phyloP scores from a whole-genome alignment of 768 basidiomycete species.

The Clitopilus passeckerianus region DNA sequence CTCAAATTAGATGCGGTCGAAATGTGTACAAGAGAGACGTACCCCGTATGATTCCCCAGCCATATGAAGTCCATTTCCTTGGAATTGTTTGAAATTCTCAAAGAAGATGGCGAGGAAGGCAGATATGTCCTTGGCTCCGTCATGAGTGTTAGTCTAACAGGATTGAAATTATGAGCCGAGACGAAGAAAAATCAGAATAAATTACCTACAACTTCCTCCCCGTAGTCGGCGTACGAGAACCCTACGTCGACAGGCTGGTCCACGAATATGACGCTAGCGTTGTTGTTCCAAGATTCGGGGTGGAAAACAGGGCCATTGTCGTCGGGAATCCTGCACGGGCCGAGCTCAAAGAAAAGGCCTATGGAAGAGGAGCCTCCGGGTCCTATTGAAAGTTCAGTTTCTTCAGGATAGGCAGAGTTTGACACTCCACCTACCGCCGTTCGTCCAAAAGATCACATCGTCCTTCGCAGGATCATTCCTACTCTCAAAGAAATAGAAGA shows the following conservation, averaged over 20 bases:
- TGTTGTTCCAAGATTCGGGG: constrained; percentile 62
- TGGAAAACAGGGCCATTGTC: constrained; percentile 47
- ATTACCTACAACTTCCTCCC: constrained; percentile 49
- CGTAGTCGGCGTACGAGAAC: constrained; percentile 61
- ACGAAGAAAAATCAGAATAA: not conserved
- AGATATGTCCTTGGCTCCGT: constrained; percentile 66
- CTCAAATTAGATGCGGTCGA: not conserved
- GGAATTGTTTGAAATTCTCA: constrained; percentile 66
- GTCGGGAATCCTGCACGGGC: constrained; percentile 62
- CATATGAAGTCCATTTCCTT: constrained; percentile 61
- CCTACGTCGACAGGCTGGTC: constrained; percentile 61
- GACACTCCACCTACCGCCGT: constrained; percentile 29
- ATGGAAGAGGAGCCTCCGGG: constrained; percentile 39
- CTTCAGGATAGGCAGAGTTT: not conserved
- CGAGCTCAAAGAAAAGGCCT: constrained; percentile 67
- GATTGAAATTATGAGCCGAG: not conserved
- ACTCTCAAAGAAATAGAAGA: constrained; percentile 80
- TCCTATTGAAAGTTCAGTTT: not conserved
- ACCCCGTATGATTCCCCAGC: constrained; percentile 78
- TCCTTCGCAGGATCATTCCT: constrained; percentile 54
- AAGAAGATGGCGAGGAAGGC: constrained; percentile 72
- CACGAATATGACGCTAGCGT: constrained; percentile 59
- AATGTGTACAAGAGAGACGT: constrained; percentile 11
- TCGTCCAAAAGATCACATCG: constrained; percentile 57
- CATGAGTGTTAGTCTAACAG: constrained; percentile 52